Conservation (phyloP, 805 yeast genomes). For the Candida boleticola region DNA sequence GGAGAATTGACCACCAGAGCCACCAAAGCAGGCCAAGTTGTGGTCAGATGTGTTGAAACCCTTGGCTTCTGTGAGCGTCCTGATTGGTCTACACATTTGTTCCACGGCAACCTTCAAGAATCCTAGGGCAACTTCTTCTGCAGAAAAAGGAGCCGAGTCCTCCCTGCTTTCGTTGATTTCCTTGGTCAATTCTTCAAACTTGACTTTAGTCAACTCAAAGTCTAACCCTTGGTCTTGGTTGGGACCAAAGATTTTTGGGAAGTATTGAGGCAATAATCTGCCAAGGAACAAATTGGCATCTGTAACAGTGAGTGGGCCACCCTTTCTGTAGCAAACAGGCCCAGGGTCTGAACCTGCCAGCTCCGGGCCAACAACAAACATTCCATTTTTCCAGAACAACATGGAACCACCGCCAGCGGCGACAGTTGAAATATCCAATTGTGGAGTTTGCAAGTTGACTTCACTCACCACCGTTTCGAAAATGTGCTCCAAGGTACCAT, state of each 20-base stretch:
- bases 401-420: conserved; percentile 49
- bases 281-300: conserved; percentile 39
- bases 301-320: conserved; percentile 39
- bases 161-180: conserved; percentile 42
- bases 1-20: conserved; percentile 37
- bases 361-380: conserved; percentile 41
- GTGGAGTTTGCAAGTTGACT: conserved; percentile 44
- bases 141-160: conserved; percentile 14
- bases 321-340: conserved; percentile 40
- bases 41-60: conserved; percentile 30
- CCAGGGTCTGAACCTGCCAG: conserved; percentile 42
- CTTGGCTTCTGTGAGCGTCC: conserved; percentile 35
- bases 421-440: conserved; percentile 43
- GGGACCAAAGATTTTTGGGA: conserved; percentile 40
- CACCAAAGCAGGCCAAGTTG: conserved; percentile 34
- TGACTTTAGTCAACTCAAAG: conserved; percentile 42
- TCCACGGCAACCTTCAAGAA: conserved; percentile 34
- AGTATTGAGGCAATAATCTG: conserved; percentile 32
- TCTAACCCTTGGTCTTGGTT: conserved; percentile 33
- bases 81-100: conserved; percentile 33
- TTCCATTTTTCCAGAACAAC: conserved; percentile 35
- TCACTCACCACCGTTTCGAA: conserved; percentile 46
- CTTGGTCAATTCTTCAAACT: conserved; percentile 46
- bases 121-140: conserved; percentile 33
- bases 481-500: conserved; percentile 41